A percentile compares a stretch with the other conserved stretches of the same genome.
Evolutionary conservation across 225 moss, liverwort and hornwort species (phyloP).

Genomic region (Physcomitrellopsis africana): DNA sequence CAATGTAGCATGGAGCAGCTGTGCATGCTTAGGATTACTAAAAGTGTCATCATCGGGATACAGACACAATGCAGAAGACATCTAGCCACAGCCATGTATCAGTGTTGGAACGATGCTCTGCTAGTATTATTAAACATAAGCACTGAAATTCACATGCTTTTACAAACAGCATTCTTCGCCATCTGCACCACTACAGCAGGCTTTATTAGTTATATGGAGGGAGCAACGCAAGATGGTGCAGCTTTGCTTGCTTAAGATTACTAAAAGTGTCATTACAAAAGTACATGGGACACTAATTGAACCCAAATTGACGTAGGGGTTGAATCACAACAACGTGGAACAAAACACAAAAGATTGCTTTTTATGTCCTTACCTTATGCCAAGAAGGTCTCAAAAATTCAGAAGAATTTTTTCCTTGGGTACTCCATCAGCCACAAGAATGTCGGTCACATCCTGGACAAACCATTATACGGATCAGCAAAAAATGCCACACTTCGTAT

Average conservation of each 20-base stretch:
- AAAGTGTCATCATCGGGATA: conserved; percentile 45
- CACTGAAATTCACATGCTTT: no score
- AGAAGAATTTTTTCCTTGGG: conserved; percentile 74
- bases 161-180: no score
- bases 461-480: conserved; percentile 23
- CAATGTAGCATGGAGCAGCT: conserved; percentile 25
- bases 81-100: neutral
- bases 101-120: neutral
- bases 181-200: no score
- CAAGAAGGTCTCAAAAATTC: conserved; percentile 58
- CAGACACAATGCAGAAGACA: neutral
- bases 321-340: conserved; percentile 2
- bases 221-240: no score
- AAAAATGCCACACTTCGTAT: neutral
- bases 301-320: neutral
- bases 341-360: neutral
- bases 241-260: no score
- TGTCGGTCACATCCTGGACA: conserved; percentile 83
- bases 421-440: conserved; percentile 82
- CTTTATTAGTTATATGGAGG: no score
- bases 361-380: conserved; percentile 23
- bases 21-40: conserved; percentile 50
- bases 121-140: neutral
- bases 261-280: no score
- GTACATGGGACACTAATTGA: neutral